These are phyloP conservation scores for Lichtheimia hyalospora DNA, from an alignment of 371 early-diverging fungal species.

Conservation along the genomic window DNA sequence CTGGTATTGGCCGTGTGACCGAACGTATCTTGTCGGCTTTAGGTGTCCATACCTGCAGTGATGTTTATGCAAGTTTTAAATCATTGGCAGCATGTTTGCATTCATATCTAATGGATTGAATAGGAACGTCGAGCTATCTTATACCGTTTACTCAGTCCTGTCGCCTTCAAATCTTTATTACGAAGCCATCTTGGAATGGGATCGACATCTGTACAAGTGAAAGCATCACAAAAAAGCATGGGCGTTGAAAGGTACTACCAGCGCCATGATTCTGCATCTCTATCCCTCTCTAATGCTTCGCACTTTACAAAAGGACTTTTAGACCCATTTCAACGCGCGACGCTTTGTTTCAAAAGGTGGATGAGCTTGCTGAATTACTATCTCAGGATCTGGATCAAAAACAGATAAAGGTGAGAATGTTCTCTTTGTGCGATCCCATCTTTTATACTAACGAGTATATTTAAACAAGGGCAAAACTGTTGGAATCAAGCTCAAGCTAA, in stretches of 20 bases:
- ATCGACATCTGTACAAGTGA: constrained; percentile 23
- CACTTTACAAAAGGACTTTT: constrained; percentile 29
- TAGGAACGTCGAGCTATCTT: constrained; percentile 34
- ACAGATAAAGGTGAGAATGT: constrained; percentile 19
- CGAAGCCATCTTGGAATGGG: constrained; percentile 38
- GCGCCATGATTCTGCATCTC: no score
- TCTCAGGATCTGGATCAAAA: constrained; percentile 31
- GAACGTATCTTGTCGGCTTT: constrained; percentile 43
- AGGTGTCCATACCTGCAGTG: constrained; percentile 34
- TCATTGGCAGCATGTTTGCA: no score
- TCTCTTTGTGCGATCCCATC: not conserved
- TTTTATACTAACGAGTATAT: not conserved
- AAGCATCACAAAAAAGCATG: constrained; percentile 35
- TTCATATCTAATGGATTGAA: no score
- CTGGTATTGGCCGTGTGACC: constrained; percentile 51
- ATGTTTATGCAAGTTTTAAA: constrained; percentile 26
- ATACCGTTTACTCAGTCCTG: constrained; percentile 41
- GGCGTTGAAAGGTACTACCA: constrained; percentile 39
- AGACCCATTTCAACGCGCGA: constrained; percentile 24
- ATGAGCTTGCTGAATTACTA: constrained; percentile 32
- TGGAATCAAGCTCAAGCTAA: constrained; percentile 41
- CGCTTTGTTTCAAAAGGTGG: constrained; percentile 29
- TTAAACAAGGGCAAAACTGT: constrained; percentile 38
- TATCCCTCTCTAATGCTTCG: not conserved
- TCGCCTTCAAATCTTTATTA: constrained; percentile 39